Conservation (phyloP, 768 basidiomycete genomes). For the Lactarius sp. region DNA sequence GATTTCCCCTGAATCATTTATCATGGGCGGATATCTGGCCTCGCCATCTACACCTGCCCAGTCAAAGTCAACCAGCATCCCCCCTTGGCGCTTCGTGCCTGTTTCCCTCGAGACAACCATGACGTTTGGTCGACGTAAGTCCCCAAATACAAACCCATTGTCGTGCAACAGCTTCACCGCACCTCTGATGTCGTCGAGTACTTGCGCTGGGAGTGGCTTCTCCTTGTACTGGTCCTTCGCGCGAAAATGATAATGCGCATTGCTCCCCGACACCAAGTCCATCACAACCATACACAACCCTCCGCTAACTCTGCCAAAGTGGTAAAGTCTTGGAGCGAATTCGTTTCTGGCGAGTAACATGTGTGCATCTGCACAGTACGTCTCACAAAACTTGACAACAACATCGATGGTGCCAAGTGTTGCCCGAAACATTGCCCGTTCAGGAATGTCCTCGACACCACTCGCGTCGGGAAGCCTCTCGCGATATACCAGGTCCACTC, state of each 20-base stretch:
- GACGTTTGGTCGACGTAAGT: too few relatives aligned
- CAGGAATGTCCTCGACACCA: not conserved
- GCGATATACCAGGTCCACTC: not conserved
- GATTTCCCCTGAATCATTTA: not conserved
- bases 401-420: not conserved
- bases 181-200: not conserved
- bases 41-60: not conserved
- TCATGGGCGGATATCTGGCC: not conserved
- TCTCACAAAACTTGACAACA: not conserved
- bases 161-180: not conserved
- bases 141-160: not conserved
- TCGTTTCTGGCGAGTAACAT: not conserved
- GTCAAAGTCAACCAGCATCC: not conserved
- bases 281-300: not conserved
- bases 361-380: not conserved
- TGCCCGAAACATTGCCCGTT: not conserved
- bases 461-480: not conserved
- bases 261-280: not conserved
- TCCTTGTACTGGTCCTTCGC: not conserved
- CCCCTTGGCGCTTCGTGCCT: not conserved
- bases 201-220: not conserved
- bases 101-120: not conserved
- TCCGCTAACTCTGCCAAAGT: not conserved
- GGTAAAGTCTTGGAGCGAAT: not conserved
- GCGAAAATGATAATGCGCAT: not conserved